Evolutionary conservation across 768 basidiomycete genomes (phyloP).

Genomic region (Auricularia sp.): DNA sequence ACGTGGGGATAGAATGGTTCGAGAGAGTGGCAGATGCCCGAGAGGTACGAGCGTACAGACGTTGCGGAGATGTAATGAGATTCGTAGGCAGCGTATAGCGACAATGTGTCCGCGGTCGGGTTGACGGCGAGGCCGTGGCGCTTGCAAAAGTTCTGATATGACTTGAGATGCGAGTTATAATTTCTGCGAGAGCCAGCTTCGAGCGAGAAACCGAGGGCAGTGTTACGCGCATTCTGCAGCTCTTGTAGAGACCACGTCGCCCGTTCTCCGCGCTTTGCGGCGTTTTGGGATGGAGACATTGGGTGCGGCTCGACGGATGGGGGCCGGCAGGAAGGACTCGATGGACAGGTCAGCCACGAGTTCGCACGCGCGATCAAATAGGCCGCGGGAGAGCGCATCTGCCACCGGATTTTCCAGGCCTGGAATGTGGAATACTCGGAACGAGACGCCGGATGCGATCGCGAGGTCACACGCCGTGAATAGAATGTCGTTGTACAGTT

Average conservation of each 20-base stretch:
- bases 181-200: not conserved
- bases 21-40: conserved; percentile 27
- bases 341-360: not conserved
- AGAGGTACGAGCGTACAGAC: conserved; percentile 27
- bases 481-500: conserved; percentile 19
- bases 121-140: conserved; percentile 24
- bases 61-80: conserved; percentile 26
- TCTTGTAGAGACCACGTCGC: not conserved
- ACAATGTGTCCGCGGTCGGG: conserved; percentile 28
- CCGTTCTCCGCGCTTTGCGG: not conserved
- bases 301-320: too few relatives aligned
- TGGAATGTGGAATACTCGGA: conserved; percentile 19
- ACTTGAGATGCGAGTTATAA: conserved; percentile 23
- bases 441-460: conserved; percentile 5
- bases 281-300: too few relatives aligned
- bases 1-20: conserved; percentile 22
- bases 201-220: not conserved
- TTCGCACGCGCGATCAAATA: not conserved
- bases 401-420: conserved; percentile 19
- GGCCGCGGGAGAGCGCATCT: conserved; percentile 22
- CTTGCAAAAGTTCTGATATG: conserved; percentile 26
- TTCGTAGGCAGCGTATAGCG: conserved; percentile 27
- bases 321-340: not conserved
- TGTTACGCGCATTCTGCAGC: not conserved
- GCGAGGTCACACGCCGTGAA: conserved; percentile 12